Evolutionary conservation across 148 eudicot genomes (phyloP).

Genomic region (Diospyros kaki): DNA sequence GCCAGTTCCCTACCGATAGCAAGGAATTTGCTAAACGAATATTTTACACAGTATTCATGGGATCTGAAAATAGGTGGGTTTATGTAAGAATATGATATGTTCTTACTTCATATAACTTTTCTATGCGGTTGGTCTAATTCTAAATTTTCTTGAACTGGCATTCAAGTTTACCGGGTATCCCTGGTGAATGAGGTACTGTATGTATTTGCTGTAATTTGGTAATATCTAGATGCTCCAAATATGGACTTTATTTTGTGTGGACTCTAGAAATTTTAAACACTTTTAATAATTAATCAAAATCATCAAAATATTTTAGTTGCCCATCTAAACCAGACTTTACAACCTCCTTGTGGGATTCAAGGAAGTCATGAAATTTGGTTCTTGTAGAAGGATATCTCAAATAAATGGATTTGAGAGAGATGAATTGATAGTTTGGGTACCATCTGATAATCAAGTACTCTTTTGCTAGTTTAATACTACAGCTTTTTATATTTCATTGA

Average conservation of each 20-base stretch:
- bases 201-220: background rate
- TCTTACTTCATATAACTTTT: background rate
- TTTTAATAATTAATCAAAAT: no score
- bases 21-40: constrained; percentile 88
- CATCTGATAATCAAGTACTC: background rate
- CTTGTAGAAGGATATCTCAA: background rate
- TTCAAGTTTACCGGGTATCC: background rate
- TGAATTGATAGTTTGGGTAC: background rate
- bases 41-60: constrained; percentile 93
- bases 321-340: no score
- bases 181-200: background rate
- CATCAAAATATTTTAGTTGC: no score
- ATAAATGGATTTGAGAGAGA: background rate
- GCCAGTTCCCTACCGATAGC: constrained; percentile 79
- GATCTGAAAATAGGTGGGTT: constrained; percentile 86
- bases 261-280: no score
- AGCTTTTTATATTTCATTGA: background rate
- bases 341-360: background rate
- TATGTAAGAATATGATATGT: constrained; percentile 7
- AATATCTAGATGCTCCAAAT: background rate
- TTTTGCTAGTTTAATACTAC: background rate
- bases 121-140: background rate
- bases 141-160: background rate
- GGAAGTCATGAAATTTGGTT: background rate
- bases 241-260: background rate